Evolutionary conservation across 1,139 yeast species (phyloP).

Genomic region (Hyphopichia fennica): DNA sequence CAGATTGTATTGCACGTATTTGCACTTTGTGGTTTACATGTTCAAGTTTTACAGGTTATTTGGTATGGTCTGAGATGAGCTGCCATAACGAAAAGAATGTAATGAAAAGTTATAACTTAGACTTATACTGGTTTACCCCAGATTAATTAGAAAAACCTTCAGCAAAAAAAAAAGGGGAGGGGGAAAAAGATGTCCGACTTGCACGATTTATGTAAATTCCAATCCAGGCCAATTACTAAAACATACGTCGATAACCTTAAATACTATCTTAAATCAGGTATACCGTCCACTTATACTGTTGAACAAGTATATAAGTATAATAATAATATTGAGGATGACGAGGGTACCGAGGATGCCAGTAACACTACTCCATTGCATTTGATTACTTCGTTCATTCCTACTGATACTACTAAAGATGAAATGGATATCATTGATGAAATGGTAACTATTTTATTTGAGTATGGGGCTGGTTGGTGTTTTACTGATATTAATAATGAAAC

Average conservation of each 20-base stretch:
- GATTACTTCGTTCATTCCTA: conserved; percentile 54
- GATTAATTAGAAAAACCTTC: neutral
- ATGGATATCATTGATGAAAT: conserved; percentile 46
- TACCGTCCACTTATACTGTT: conserved; percentile 79
- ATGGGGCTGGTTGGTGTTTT: conserved; percentile 92
- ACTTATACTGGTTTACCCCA: conserved; percentile 1
- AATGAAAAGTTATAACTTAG: no score
- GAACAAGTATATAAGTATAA: conserved; percentile 69
- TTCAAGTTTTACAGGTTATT: neutral
- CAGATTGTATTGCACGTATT: neutral
- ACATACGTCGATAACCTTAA: conserved; percentile 47
- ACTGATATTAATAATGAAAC: conserved; percentile 67
- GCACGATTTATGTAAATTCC: conserved; percentile 65
- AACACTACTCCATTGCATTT: conserved; percentile 83
- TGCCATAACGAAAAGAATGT: no score
- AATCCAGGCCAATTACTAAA: conserved; percentile 52
- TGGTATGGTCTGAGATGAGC: neutral
- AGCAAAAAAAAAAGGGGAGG: no score
- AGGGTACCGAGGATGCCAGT: conserved; percentile 36
- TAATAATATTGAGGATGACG: conserved; percentile 39
- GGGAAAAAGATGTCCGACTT: conserved; percentile 56
- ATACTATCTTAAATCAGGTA: conserved; percentile 54
- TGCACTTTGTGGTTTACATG: neutral
- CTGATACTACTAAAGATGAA: conserved; percentile 44
- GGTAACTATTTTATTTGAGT: conserved; percentile 68